Base-by-base conservation (phyloP, 805 yeast species). In the Kuraishia ogatae region DNA sequence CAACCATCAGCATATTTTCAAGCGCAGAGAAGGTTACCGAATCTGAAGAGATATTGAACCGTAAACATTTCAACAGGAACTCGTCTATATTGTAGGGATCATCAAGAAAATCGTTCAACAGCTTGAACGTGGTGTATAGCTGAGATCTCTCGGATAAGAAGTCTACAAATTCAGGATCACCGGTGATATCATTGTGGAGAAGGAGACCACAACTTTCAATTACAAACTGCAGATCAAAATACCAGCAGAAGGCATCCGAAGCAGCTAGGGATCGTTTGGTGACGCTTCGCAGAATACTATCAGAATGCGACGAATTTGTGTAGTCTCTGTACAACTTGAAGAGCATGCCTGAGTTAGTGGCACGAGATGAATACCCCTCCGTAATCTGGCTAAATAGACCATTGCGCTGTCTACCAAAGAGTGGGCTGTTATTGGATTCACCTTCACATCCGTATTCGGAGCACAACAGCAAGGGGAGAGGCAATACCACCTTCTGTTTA, bases 401-500 rank as follows among this genome's bases (percentile, higher is more conserved):
- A 13, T 11, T 35, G 43, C 43, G n/a, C 17, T 35, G 43, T 35
- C 43, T 35, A 11, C 43, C 43, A 35, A 35, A 35, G n/a, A 35
- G 43, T 35, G 43, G 13, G 43, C 43, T 35, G 13, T 17, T 35
- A 17, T 35, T 17, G 13, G 6, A 35, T 3, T 35, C 43, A 35
- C 43, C 43, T 35, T 35, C 43, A 35, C 13, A 35, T 15, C 43
- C 43, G 17, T 35, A 35, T 8, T 35, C 43, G 13, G 43, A 35
- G 43, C 43, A 35, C 4, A 35, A 15, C 4, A 35, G n/a, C n/a
- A 67, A 53, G 13, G 66, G 61, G 48, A 69, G 57, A 2, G 71
- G 65, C 46, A 65, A 69, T 8, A 64, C 54, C 1, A 68, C 51
- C 29, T 58, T 56, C 26, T 69, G 64, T 26, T 58, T 57, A 50